Evolutionary conservation across 352 stramenopile species (phyloP).

Genomic region (Globisporangium cylindrosporum): DNA sequence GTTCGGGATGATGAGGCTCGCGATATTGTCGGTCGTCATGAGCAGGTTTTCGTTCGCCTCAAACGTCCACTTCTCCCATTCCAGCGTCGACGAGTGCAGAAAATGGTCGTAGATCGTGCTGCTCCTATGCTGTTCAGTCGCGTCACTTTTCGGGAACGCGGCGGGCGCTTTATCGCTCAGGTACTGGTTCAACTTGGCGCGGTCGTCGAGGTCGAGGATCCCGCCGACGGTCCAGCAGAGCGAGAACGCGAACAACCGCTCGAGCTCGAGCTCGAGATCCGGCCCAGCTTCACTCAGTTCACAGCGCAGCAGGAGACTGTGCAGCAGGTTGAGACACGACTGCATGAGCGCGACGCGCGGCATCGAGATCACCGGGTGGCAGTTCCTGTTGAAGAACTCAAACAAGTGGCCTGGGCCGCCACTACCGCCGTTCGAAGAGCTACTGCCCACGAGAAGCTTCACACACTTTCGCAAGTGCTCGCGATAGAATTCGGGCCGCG

Average conservation of each 20-base stretch:
- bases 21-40: conserved; percentile 55
- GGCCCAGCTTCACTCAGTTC: conserved; percentile 52
- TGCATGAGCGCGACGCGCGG: conserved; percentile 80
- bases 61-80: conserved; percentile 86
- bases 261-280: conserved; percentile 69
- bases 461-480: conserved; percentile 47
- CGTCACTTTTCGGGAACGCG: conserved; percentile 23
- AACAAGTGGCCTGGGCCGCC: conserved; percentile 12
- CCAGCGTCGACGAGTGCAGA: conserved; percentile 84
- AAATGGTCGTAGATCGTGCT: conserved; percentile 92
- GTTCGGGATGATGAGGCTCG: conserved; percentile 83
- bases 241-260: conserved; percentile 83
- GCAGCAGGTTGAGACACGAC: conserved; percentile 59
- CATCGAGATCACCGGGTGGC: conserved; percentile 61
- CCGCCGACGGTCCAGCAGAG: conserved; percentile 84
- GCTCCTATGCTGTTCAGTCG: conserved; percentile 10
- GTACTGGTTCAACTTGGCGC: conserved; percentile 68
- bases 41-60: conserved; percentile 30
- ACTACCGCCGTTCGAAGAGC: not conserved
- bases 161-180: conserved; percentile 35
- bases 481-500: conserved; percentile 44
- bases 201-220: conserved; percentile 80
- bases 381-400: conserved; percentile 27
- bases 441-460: conserved; percentile 43
- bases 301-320: conserved; percentile 50